phyloP scores from a whole-genome alignment of 116 monocot genomes.

The Trichopus zeylanicus region DNA sequence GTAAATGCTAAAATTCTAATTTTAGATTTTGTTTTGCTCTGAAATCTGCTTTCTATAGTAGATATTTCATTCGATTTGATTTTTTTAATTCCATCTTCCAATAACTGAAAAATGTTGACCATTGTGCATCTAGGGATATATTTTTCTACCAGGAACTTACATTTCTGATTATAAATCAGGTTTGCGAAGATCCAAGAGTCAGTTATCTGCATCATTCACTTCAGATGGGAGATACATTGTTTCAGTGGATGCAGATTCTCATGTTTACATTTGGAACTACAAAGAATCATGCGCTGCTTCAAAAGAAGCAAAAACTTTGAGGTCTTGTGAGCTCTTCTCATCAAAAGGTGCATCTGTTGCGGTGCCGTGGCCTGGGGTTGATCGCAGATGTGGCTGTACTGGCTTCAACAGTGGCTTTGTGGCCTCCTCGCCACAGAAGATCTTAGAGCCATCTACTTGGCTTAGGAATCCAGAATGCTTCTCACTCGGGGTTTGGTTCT shows the following conservation, averaged over 20 bases:
- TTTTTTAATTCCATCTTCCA: too few relatives aligned
- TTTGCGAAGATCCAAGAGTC: slow-evolving; percentile 43
- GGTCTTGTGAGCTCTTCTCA: slow-evolving; percentile 55
- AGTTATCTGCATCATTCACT: slow-evolving; percentile 63
- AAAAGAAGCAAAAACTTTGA: slow-evolving; percentile 27
- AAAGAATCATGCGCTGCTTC: slow-evolving; percentile 11
- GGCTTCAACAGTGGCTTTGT: background rate
- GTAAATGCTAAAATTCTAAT: too few relatives aligned
- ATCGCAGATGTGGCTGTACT: background rate
- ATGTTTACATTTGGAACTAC: slow-evolving; percentile 71
- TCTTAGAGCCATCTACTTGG: slow-evolving; percentile 22
- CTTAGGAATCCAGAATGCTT: slow-evolving; percentile 36
- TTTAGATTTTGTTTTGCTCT: too few relatives aligned
- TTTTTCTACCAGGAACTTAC: background rate
- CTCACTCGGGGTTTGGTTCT: slow-evolving; percentile 43
- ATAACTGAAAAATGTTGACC: background rate
- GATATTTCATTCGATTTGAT: background rate
- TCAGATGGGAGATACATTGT: slow-evolving; percentile 68
- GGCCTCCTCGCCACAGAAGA: slow-evolving; percentile 9
- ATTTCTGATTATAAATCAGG: slow-evolving; percentile 24
- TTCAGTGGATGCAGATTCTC: slow-evolving; percentile 58
- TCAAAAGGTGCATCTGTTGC: slow-evolving; percentile 53
- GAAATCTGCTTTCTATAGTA: too few relatives aligned
- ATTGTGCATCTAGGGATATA: too few relatives aligned
- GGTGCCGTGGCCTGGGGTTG: slow-evolving; percentile 48